These are phyloP conservation scores for Pyrus bretschneideri DNA, from an alignment of 306 rosid species.

Conservation along the genomic window DNA sequence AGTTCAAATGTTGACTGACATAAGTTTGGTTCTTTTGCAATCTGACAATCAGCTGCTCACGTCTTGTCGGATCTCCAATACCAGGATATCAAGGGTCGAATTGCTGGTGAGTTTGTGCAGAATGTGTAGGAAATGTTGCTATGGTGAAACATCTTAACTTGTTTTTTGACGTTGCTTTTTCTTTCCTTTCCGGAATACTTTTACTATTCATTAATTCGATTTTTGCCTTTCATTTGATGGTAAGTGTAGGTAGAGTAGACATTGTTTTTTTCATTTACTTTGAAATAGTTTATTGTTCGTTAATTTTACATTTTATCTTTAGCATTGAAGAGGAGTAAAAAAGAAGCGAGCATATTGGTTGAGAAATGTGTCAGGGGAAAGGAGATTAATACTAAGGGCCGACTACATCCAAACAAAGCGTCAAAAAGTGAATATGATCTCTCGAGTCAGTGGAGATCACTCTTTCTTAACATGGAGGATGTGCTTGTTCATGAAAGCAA, in stretches of 20 bases:
- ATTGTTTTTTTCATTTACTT: not conserved
- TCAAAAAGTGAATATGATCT: conserved; percentile 52
- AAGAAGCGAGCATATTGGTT: conserved; percentile 58
- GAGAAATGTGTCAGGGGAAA: conserved; percentile 50
- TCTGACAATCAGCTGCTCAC: conserved; percentile 51
- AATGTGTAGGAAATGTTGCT: not conserved
- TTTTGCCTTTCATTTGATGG: conserved; percentile 27
- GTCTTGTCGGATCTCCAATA: conserved; percentile 87
- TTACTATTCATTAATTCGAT: not conserved
- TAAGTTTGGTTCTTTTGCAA: conserved; percentile 15
- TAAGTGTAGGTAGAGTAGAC: conserved; percentile 11
- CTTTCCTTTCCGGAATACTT: not conserved
- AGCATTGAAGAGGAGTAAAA: conserved; percentile 81
- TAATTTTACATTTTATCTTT: not conserved
- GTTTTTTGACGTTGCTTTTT: not conserved
- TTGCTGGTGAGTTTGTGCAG: conserved; percentile 42
- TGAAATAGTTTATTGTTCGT: not conserved
- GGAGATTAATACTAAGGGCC: conserved; percentile 25
- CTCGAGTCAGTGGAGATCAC: conserved; percentile 75
- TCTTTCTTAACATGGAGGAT: conserved; percentile 68
- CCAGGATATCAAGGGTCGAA: conserved; percentile 83
- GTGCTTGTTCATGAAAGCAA: conserved; percentile 47
- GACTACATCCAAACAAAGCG: conserved; percentile 26
- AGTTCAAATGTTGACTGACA: conserved; percentile 1
- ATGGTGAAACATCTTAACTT: not conserved